A percentile compares a stretch with the other conserved stretches of the same genome.
Conservation (phyloP, 176 grass and related monocot genomes). For the Oryza rufipogon region DNA sequence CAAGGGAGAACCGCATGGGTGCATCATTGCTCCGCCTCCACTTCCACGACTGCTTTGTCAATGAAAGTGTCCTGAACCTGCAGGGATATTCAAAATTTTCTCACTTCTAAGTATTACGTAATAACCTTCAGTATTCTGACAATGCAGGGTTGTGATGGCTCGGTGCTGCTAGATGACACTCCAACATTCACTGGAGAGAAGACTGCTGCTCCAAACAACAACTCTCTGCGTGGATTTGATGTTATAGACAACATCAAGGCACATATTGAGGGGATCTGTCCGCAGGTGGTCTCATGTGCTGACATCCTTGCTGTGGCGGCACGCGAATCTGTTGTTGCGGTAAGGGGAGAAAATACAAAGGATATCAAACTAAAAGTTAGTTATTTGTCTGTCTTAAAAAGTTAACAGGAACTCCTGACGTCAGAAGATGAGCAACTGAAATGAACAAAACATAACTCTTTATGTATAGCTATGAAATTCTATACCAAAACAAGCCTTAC, state of each 20-base stretch:
- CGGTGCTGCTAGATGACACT: constrained; percentile 67
- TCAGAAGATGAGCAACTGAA: not conserved
- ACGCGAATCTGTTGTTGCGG: constrained; percentile 55
- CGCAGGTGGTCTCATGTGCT: constrained; percentile 59
- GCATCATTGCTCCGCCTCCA: constrained; percentile 73
- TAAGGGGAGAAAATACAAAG: constrained; percentile 38
- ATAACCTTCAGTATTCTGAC: not conserved
- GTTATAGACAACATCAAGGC: constrained; percentile 64
- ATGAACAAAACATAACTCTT: not conserved
- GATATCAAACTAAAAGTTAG: not conserved
- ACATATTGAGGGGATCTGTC: constrained; percentile 51
- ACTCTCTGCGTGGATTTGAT: constrained; percentile 54
- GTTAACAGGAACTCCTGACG: not conserved
- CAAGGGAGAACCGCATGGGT: constrained; percentile 54
- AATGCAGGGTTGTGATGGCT: constrained; percentile 64
- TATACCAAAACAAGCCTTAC: not conserved
- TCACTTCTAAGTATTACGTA: too few relatives aligned
- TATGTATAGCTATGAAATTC: not conserved
- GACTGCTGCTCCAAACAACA: constrained; percentile 51
- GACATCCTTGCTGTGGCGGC: constrained; percentile 67
- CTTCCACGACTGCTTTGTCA: constrained; percentile 76
- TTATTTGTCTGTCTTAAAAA: not conserved
- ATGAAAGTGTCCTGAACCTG: constrained; percentile 37
- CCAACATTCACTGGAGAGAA: constrained; percentile 55
- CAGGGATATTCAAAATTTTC: not conserved